phyloP scores from a whole-genome alignment of 2,329 filamentous ascomycete genomes.

The Microdochium paspali region DNA sequence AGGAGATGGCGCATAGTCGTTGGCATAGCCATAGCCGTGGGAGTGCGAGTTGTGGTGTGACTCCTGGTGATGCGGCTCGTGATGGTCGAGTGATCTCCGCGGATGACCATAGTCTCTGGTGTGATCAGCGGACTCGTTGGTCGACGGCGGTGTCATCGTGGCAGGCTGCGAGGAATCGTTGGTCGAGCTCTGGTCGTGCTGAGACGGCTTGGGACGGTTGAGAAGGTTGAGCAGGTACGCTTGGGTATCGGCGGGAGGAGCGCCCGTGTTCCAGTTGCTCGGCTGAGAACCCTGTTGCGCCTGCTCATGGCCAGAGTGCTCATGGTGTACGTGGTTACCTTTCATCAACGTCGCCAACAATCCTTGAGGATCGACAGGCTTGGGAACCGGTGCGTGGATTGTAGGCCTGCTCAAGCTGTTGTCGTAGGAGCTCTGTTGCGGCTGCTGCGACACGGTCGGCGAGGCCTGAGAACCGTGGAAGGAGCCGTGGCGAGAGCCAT shows the following conservation, averaged over 20 bases:
- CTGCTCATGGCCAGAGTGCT: slow-evolving; percentile 29
- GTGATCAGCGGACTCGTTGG: slow-evolving; percentile 19
- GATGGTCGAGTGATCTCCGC: background rate
- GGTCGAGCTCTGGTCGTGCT: slow-evolving; percentile 37
- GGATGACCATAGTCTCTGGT: slow-evolving; percentile 11
- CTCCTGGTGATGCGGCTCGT: background rate
- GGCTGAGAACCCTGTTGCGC: slow-evolving; percentile 12
- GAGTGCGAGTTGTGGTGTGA: background rate
- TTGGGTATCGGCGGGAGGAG: slow-evolving; percentile 62
- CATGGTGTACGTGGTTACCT: slow-evolving; percentile 37
- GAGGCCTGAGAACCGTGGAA: slow-evolving; percentile 20
- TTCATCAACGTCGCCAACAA: slow-evolving; percentile 52
- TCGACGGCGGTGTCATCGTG: slow-evolving; percentile 35
- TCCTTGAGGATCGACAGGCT: slow-evolving; percentile 45
- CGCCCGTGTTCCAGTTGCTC: slow-evolving; percentile 32
- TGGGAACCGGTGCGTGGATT: slow-evolving; percentile 48
- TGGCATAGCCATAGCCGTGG: background rate
- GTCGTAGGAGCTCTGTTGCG: slow-evolving; percentile 12
- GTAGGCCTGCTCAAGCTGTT: slow-evolving; percentile 17
- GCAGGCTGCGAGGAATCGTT: slow-evolving; percentile 31
- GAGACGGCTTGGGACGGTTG: slow-evolving; percentile 64
- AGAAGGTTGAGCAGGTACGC: slow-evolving; percentile 80
- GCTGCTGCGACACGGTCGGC: slow-evolving; percentile 10
- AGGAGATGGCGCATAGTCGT: slow-evolving; percentile 13
- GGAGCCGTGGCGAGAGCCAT: slow-evolving; percentile 4